These are phyloP conservation scores for Mortierella sp. DNA, from an alignment of 371 early-diverging fungal genomes.

Conservation along the genomic window DNA sequence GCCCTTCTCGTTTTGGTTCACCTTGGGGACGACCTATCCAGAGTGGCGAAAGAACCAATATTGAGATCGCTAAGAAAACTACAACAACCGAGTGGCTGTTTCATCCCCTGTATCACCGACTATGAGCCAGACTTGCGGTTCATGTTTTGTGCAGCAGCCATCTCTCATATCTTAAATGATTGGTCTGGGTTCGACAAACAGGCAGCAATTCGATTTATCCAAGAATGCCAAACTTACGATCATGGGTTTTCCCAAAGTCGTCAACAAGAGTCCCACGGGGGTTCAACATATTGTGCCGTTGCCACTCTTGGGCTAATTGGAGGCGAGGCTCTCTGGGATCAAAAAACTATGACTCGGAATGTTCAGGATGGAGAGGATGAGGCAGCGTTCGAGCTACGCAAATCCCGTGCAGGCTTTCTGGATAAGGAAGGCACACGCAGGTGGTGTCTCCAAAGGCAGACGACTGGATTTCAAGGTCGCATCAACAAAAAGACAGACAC, in stretches of 20 bases:
- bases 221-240: conserved; percentile 81
- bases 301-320: conserved; percentile 86
- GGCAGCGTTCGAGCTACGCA: conserved; percentile 21
- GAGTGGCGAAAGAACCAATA: conserved; percentile 84
- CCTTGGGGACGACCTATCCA: conserved; percentile 90
- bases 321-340: conserved; percentile 55
- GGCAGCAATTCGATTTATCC: conserved; percentile 74
- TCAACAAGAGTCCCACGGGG: conserved; percentile 92
- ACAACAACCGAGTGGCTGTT: conserved; percentile 66
- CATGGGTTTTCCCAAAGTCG: conserved; percentile 86
- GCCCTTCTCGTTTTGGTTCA: conserved; percentile 83
- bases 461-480: conserved; percentile 93
- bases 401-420: conserved; percentile 62
- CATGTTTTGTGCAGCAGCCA: conserved; percentile 89
- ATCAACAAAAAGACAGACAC: conserved; percentile 93
- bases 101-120: conserved; percentile 36
- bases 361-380: conserved; percentile 11
- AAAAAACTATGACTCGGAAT: conserved; percentile 19
- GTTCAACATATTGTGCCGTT: conserved; percentile 92
- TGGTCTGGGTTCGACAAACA: conserved; percentile 85
- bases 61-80: conserved; percentile 63
- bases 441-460: conserved; percentile 88
- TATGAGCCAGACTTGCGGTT: conserved; percentile 91
- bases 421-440: conserved; percentile 70
- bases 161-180: conserved; percentile 88